Evolutionary conservation across 345 rosid species (phyloP).

Genomic region (Mallotus nudiflorus): DNA sequence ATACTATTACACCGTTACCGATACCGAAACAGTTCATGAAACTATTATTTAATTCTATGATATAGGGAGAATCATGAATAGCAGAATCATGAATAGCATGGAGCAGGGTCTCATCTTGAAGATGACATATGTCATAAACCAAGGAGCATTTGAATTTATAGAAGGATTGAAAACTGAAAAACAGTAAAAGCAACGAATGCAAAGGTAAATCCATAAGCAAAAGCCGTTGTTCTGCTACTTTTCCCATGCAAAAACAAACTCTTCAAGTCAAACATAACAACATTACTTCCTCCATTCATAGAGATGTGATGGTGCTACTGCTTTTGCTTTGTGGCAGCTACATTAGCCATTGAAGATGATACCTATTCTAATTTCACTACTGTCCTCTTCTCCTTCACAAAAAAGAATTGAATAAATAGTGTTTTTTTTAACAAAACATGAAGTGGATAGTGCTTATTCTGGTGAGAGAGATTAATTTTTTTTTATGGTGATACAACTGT

Average conservation of each 20-base stretch:
- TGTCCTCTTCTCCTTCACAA: too few relatives aligned
- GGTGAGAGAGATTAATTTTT: not conserved
- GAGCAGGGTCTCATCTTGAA: too few relatives aligned
- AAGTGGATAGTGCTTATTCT: not conserved
- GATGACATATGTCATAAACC: too few relatives aligned
- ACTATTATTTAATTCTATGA: too few relatives aligned
- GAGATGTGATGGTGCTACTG: too few relatives aligned
- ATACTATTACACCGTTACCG: too few relatives aligned
- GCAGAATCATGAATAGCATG: too few relatives aligned
- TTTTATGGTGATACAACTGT: not conserved
- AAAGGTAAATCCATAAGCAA: constrained; percentile 62
- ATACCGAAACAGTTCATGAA: too few relatives aligned
- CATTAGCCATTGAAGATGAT: constrained; percentile 50
- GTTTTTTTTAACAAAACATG: not conserved
- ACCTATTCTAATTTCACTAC: too few relatives aligned
- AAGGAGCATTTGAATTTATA: constrained; percentile 50
- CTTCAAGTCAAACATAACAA: constrained; percentile 40
- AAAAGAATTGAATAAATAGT: not conserved
- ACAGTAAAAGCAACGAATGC: constrained; percentile 65
- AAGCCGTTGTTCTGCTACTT: constrained; percentile 53
- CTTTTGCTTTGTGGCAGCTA: constrained; percentile 40
- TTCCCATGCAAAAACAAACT: constrained; percentile 43
- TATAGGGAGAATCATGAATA: too few relatives aligned
- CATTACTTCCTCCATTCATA: constrained; percentile 41
- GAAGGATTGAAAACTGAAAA: constrained; percentile 67